These are phyloP conservation scores for Podospora tetraspora DNA, from an alignment of 495 filamentous ascomycete genomes.

Conservation along the genomic window DNA sequence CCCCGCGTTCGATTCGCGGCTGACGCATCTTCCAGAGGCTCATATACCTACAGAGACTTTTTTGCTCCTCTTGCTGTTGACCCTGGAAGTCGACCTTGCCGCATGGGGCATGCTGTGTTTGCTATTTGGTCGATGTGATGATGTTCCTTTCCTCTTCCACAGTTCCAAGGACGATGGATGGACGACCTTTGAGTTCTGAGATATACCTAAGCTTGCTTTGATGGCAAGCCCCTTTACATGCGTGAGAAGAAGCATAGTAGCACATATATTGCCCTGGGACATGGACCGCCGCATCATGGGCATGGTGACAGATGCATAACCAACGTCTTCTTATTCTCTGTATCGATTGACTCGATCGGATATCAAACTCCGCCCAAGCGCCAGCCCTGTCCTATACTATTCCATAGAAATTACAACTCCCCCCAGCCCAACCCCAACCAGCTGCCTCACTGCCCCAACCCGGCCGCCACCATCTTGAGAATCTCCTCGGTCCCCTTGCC, in stretches of 20 bases:
- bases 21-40: not conserved
- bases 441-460: conserved; percentile 8
- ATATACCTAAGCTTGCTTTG: no score
- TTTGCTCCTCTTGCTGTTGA: not conserved
- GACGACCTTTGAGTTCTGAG: no score
- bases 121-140: no score
- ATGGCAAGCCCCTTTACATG: no score
- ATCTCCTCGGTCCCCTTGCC: conserved; percentile 71
- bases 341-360: not conserved
- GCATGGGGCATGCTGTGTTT: no score
- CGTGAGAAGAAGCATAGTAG: no score
- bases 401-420: not conserved
- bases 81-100: no score
- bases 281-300: no score
- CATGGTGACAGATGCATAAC: not conserved
- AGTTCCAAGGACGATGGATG: no score
- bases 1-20: conserved; percentile 49
- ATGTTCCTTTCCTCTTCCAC: no score
- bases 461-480: conserved; percentile 63
- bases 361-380: not conserved
- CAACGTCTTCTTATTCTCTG: not conserved
- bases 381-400: not conserved
- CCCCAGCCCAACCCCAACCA: not conserved
- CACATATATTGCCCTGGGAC: no score
- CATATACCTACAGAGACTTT: not conserved